Conservation (phyloP, 192 early-diverging fungal species). For the Ambispora gerdemannii region DNA sequence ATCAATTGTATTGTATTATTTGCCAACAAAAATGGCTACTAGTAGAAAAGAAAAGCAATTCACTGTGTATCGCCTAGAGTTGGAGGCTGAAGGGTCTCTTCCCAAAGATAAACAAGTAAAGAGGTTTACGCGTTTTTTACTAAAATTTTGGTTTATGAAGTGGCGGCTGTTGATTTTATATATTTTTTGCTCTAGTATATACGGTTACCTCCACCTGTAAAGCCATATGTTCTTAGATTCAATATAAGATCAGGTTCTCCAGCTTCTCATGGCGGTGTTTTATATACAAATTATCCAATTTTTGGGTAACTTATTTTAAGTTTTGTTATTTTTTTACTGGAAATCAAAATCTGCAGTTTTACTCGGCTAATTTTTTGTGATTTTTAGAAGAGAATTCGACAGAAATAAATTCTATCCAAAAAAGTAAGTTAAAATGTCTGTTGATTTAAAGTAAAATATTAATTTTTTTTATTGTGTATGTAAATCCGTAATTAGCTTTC, state of each 20-base stretch:
- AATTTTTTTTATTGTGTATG: constrained; percentile 15
- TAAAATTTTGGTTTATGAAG: no score
- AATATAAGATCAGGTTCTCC: constrained; percentile 73
- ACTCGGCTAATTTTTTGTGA: neutral
- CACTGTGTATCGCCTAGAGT: constrained; percentile 35
- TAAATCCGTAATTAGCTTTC: constrained; percentile 42
- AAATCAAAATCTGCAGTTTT: no score
- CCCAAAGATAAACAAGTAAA: constrained; percentile 34
- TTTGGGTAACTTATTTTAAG: constrained; percentile 69
- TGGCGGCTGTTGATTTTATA: no score
- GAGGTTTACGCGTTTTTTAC: neutral
- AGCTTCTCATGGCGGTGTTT: constrained; percentile 65
- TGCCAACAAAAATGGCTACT: no score
- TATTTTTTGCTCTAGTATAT: constrained; percentile 65
- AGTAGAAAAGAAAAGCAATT: neutral
- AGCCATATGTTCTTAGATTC: constrained; percentile 73
- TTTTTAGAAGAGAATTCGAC: constrained; percentile 37
- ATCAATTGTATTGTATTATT: no score
- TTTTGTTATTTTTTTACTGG: no score
- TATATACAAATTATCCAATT: constrained; percentile 87
- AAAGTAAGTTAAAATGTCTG: constrained; percentile 34
- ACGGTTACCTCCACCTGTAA: constrained; percentile 67
- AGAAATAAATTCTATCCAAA: constrained; percentile 44
- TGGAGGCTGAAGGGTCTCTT: constrained; percentile 44
- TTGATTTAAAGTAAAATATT: neutral